A percentile compares a stretch with the other conserved stretches of the same genome.
Evolutionary conservation across 139 green algal genomes (phyloP).

Genomic region (Tetraselmis chui): DNA sequence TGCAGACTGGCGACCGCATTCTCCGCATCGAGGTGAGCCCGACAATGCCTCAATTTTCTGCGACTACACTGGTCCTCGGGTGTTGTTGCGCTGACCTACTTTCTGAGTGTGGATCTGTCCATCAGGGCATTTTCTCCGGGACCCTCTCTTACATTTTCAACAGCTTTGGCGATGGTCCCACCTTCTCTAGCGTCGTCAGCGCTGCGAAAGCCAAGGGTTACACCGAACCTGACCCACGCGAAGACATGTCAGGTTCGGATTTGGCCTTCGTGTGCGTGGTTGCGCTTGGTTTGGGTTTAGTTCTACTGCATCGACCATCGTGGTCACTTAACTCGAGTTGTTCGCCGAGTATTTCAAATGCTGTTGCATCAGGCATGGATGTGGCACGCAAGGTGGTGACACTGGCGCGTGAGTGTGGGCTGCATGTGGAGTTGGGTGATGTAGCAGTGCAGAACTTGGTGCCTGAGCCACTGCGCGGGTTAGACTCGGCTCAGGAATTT

Average conservation of each 20-base stretch:
- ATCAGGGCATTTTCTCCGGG: slow-evolving; percentile 45
- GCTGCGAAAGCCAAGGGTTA: slow-evolving; percentile 52
- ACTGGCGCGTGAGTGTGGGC: slow-evolving; percentile 77
- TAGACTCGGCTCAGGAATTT: slow-evolving; percentile 45
- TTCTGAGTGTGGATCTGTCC: neutral
- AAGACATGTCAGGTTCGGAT: slow-evolving; percentile 55
- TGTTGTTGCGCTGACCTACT: too few species aligned
- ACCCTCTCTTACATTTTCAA: slow-evolving; percentile 85
- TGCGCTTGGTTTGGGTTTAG: too few species aligned
- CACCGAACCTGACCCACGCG: slow-evolving; percentile 73
- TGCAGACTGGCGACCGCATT: slow-evolving; percentile 66
- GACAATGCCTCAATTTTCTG: neutral
- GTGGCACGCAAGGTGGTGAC: slow-evolving; percentile 82
- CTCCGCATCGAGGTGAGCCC: slow-evolving; percentile 38
- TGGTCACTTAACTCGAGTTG: too few species aligned
- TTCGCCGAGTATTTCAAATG: too few species aligned
- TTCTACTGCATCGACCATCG: too few species aligned
- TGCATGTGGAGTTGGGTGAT: slow-evolving; percentile 59
- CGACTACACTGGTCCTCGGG: too few species aligned
- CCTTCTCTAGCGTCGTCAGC: slow-evolving; percentile 57
- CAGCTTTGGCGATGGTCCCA: slow-evolving; percentile 29
- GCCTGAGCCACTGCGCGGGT: slow-evolving; percentile 41
- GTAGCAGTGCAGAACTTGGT: slow-evolving; percentile 78
- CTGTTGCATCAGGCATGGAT: slow-evolving; percentile 54
- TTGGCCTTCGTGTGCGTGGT: neutral